Percentiles rank a stretch among this genome's conserved stretches.
These are phyloP conservation scores for Prosopis cineraria DNA, from an alignment of 306 rosid species.

Conservation along the genomic window DNA sequence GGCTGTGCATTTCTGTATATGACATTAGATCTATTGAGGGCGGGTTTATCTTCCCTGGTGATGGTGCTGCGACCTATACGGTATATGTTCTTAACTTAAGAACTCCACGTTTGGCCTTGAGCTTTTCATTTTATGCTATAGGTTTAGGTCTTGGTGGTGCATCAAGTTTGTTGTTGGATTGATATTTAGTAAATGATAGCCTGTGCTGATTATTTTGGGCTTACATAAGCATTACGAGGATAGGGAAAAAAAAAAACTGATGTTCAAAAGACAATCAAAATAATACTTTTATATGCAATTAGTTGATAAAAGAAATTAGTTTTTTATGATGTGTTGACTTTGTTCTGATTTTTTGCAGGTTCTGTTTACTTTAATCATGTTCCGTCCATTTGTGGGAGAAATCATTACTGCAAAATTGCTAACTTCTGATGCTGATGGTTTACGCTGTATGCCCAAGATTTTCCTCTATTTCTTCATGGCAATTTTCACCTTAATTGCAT, in stretches of 20 bases:
- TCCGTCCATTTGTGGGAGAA: slow-evolving; percentile 81
- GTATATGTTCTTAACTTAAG: slow-evolving; percentile 36
- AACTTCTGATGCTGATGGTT: slow-evolving; percentile 59
- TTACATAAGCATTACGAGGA: neutral
- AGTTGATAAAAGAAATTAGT: neutral
- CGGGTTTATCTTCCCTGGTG: slow-evolving; percentile 68
- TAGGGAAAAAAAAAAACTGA: neutral
- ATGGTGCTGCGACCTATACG: slow-evolving; percentile 79
- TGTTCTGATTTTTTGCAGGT: neutral
- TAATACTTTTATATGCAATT: slow-evolving; percentile 11
- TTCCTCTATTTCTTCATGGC: slow-evolving; percentile 31
- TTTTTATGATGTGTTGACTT: slow-evolving; percentile 6
- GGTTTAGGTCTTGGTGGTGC: neutral
- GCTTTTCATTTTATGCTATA: neutral
- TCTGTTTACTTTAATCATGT: slow-evolving; percentile 65
- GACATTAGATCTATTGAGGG: slow-evolving; percentile 74
- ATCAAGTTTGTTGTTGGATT: slow-evolving; percentile 1
- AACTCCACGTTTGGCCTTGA: slow-evolving; percentile 29
- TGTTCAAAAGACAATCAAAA: neutral
- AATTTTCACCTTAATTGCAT: slow-evolving; percentile 1
- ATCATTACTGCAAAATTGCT: slow-evolving; percentile 63
- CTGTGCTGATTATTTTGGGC: slow-evolving; percentile 19
- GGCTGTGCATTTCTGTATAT: slow-evolving; percentile 78
- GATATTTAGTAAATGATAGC: neutral
- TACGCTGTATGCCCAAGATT: slow-evolving; percentile 50